A percentile compares a stretch with the other conserved stretches of the same genome.
Conservation (phyloP, 2,329 filamentous ascomycete genomes). For the Aspergillus persii region DNA sequence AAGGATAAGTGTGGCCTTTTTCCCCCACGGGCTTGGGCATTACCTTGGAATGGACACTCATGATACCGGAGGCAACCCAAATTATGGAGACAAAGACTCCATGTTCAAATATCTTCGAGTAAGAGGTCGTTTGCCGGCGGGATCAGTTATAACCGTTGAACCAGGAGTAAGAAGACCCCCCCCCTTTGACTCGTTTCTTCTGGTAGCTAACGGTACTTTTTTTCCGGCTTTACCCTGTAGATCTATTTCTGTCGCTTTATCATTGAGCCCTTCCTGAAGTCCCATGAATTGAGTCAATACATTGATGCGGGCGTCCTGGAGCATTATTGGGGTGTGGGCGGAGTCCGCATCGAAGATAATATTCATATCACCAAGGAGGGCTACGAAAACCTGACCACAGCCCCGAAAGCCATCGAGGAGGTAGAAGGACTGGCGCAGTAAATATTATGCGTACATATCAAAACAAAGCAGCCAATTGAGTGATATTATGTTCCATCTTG, state of each 20-base stretch:
- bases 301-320: conserved; percentile 73
- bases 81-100: conserved; percentile 74
- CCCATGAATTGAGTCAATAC: conserved; percentile 69
- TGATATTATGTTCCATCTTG: background rate
- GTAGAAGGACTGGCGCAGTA: conserved; percentile 51
- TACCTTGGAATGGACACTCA: conserved; percentile 93
- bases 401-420: conserved; percentile 70
- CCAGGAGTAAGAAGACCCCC: conserved; percentile 65
- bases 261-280: conserved; percentile 73
- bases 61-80: conserved; percentile 75
- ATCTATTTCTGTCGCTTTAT: conserved; percentile 92
- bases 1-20: conserved; percentile 83
- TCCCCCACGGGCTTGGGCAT: conserved; percentile 87
- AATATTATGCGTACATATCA: background rate
- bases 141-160: conserved; percentile 89
- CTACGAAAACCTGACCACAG: conserved; percentile 77
- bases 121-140: conserved; percentile 69
- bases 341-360: conserved; percentile 90
- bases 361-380: conserved; percentile 75
- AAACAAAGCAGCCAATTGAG: background rate
- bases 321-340: conserved; percentile 83
- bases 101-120: conserved; percentile 88
- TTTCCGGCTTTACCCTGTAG: conserved; percentile 33
- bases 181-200: background rate
- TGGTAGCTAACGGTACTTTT: background rate